Percentiles rank a stretch among this genome's conserved stretches.
phyloP scores from a whole-genome alignment of 139 green algal genomes.

The Nannochloris sp. region DNA sequence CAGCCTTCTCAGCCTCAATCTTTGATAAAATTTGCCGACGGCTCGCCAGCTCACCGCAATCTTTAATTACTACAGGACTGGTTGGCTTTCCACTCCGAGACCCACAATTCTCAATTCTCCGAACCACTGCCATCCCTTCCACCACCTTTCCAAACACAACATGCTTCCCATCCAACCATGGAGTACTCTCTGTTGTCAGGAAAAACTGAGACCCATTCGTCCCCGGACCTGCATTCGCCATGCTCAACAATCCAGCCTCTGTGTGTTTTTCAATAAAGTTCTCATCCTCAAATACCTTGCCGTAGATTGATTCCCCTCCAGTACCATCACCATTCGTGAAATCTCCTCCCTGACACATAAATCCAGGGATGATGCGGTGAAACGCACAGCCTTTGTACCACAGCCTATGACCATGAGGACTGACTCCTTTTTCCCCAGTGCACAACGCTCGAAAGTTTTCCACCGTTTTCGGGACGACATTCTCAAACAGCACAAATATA shows the following conservation, averaged over 20 bases:
- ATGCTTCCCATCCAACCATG: conserved; percentile 90
- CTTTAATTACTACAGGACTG: conserved; percentile 35
- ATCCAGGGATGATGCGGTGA: conserved; percentile 66
- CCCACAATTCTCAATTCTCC: conserved; percentile 60
- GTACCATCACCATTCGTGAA: conserved; percentile 65
- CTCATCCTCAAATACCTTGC: conserved; percentile 33
- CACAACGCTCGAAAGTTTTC: conserved; percentile 92
- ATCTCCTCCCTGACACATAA: conserved; percentile 80
- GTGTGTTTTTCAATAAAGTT: conserved; percentile 44
- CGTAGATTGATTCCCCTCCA: conserved; percentile 68
- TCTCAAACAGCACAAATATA: conserved; percentile 69
- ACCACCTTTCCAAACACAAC: conserved; percentile 79
- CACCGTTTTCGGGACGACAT: conserved; percentile 62
- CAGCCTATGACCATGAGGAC: conserved; percentile 66
- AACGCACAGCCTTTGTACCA: conserved; percentile 79
- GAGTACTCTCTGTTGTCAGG: conserved; percentile 26
- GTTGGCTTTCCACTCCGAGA: conserved; percentile 41
- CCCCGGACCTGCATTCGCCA: conserved; percentile 53
- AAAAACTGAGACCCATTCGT: conserved; percentile 71
- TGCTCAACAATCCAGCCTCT: conserved; percentile 21
- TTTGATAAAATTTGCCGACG: conserved; percentile 53
- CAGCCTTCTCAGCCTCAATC: conserved; percentile 30
- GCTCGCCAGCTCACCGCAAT: conserved; percentile 59
- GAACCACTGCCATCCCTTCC: conserved; percentile 71
- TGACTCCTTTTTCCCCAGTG: conserved; percentile 73